Evolutionary conservation across 2,329 filamentous ascomycete genomes (phyloP), one percentile per base, ranked within the genome.

Genomic region (Trichoderma endophyticum): DNA sequence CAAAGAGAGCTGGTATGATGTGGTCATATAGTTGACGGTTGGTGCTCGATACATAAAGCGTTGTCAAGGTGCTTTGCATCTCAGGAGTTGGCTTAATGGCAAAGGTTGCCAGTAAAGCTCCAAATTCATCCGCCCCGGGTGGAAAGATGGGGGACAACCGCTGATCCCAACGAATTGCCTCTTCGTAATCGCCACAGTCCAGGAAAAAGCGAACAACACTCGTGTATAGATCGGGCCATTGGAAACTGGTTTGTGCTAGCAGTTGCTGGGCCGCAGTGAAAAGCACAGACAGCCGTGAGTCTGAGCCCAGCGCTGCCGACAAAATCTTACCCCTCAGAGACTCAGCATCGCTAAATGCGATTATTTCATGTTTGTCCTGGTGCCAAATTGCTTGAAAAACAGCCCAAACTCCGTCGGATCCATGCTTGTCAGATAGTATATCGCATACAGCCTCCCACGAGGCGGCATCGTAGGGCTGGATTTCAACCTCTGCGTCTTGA

Each of bases 221-320:
- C n/a, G 78, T 77, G 74, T 89, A 88, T 3, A 88, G 77, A 14
- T 82, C 76, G 2, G 87, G 87, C 87, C 86, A 89, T 54, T 77
- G 77, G 14, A 82, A 82, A 34, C 77, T 74, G 64, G 83, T 79
- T 3, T 79, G 73, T 3, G 79, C 76, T 34, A 78, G 77, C 70
- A 89, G 82, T 78, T 75, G 62, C 43, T 77, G 72, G 4, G 77
- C 79, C 30, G 76, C 73, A n/a, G 71, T 61, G 65, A 80, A 75
- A 51, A 81, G 71, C 26, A 74, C 61, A 11, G 74, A 69, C 64
- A 81, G 76, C 43, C 78, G 76, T 12, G 62, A 68, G 36, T 78
- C 73, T 21, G 77, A 65, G 15, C 72, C 67, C 32, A 82, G 66
- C 18, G 80, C 78, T 32, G 78, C 77, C 9, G 73, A 73, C 28